These are phyloP conservation scores for Bombardia bombarda DNA, from an alignment of 495 filamentous ascomycete species.

Conservation along the genomic window DNA sequence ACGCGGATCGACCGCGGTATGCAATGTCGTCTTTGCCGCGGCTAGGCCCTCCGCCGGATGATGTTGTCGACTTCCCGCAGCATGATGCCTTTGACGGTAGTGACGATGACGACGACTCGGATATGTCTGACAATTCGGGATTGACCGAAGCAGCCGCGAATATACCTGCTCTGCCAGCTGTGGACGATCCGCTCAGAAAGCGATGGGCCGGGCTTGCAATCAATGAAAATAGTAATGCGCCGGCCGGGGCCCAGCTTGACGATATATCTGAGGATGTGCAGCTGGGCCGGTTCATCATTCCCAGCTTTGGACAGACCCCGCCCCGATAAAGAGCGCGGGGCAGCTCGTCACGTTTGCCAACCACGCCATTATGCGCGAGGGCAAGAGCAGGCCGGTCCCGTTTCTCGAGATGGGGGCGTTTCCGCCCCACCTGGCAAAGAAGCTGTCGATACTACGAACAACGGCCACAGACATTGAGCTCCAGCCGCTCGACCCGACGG, in stretches of 20 bases:
- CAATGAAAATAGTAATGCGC: too few species aligned
- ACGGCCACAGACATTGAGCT: constrained; percentile 52
- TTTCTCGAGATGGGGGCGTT: constrained; percentile 6
- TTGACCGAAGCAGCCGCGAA: too few species aligned
- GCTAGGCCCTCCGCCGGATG: too few species aligned
- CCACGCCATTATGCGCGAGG: neutral
- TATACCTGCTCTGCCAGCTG: too few species aligned
- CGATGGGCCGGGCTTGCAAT: too few species aligned
- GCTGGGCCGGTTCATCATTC: constrained; percentile 15
- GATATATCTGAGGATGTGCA: constrained; percentile 11
- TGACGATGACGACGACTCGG: constrained; percentile 17
- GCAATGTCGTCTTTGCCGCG: too few species aligned
- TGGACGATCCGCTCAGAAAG: neutral
- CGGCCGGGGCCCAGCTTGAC: neutral
- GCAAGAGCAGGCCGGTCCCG: neutral
- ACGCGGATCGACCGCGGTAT: too few species aligned
- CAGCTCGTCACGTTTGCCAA: neutral
- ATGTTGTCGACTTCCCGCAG: too few species aligned
- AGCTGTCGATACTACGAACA: constrained; percentile 46
- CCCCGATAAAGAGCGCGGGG: neutral
- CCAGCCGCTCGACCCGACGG: constrained; percentile 33
- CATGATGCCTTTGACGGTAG: too few species aligned
- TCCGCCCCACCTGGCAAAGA: constrained; percentile 5
- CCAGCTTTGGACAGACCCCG: constrained; percentile 14
- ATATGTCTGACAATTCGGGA: constrained; percentile 13